Conservation (phyloP, 805 yeast genomes). For the Starmera quercuum region DNA sequence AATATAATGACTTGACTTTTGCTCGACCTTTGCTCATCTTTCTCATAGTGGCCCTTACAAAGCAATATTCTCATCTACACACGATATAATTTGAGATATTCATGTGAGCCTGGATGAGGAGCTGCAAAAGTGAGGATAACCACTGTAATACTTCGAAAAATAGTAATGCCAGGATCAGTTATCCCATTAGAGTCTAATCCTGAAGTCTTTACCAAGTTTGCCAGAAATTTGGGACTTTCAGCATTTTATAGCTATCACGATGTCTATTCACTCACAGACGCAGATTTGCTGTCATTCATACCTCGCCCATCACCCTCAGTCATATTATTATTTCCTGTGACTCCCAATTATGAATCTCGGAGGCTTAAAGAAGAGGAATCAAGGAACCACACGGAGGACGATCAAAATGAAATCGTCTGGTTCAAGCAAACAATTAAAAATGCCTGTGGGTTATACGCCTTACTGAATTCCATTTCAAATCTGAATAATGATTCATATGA, state of each 20-base stretch:
- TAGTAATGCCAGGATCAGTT: too few relatives aligned
- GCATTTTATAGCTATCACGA: slow-evolving; percentile 62
- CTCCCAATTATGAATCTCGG: slow-evolving; percentile 48
- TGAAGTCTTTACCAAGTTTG: slow-evolving; percentile 64
- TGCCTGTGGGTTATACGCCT: slow-evolving; percentile 90
- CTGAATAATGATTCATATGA: slow-evolving; percentile 22
- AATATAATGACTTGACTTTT: too few relatives aligned
- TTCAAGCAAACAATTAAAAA: slow-evolving; percentile 76
- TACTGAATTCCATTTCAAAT: slow-evolving; percentile 55
- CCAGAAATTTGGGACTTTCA: slow-evolving; percentile 59
- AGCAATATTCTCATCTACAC: too few relatives aligned
- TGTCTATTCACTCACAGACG: slow-evolving; percentile 78
- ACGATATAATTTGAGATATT: too few relatives aligned
- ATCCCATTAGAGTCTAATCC: slow-evolving; percentile 93
- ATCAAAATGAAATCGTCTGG: slow-evolving; percentile 48
- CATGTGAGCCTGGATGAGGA: too few relatives aligned
- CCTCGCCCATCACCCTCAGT: slow-evolving; percentile 78
- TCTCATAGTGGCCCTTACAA: too few relatives aligned
- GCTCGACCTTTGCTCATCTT: too few relatives aligned
- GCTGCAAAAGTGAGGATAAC: too few relatives aligned
- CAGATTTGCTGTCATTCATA: slow-evolving; percentile 68
- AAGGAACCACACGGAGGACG: slow-evolving; percentile 7
- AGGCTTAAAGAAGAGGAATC: slow-evolving; percentile 32
- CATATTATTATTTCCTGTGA: slow-evolving; percentile 77
- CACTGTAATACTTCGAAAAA: too few relatives aligned